Base-by-base conservation (phyloP, 1,284 basidiomycete genomes). In the Pseudozyma sp. region DNA sequence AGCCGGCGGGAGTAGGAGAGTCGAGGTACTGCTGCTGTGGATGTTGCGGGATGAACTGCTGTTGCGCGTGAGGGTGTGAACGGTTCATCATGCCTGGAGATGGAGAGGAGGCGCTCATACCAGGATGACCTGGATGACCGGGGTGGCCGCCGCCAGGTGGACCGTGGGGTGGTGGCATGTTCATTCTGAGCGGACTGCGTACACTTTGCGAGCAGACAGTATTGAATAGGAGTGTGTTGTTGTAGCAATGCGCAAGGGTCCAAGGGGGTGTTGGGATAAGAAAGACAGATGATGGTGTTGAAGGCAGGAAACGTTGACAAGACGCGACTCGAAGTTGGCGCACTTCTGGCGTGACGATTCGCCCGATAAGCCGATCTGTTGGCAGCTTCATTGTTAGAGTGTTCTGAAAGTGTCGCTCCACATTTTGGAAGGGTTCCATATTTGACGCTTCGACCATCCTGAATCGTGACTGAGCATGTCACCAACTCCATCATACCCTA, bases 151-250 rank as follows among this genome's bases (percentile, higher is more conserved):
- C 5, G 43, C 43, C 43, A 18, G 16, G 25, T 13, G 54, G 64
- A 14, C 70, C 70, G 55, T 69, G 71, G 11, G 71, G 71, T 21
- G 71, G 71, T 43, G 71, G 71, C 71, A 74, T 74, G 50, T 70
- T 74, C 71, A 74, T 74, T n/a, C n/a, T n/a, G n/a, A n/a, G n/a
- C n/a, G n/a, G n/a, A n/a, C n/a, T n/a, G n/a, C n/a, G n/a, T n/a
- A n/a, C n/a, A n/a, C n/a, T n/a, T n/a, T n/a, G n/a, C n/a, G n/a
- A n/a, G n/a, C n/a, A n/a, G n/a, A n/a, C n/a, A n/a, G n/a, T n/a
- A n/a, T n/a, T n/a, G 18, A 47, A 43, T 7, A 43, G 7, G 7
- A 43, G 7, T 43, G 44, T 9, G 19, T 8, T n/a, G 38, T 36
- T 35, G 34, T 6, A 39, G 19, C 40, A 13, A 19, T 38, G 52